Evolutionary conservation across 2,329 filamentous ascomycete genomes (phyloP), one percentile per base, ranked within the genome.

Genomic region (Aspergillus sp.): DNA sequence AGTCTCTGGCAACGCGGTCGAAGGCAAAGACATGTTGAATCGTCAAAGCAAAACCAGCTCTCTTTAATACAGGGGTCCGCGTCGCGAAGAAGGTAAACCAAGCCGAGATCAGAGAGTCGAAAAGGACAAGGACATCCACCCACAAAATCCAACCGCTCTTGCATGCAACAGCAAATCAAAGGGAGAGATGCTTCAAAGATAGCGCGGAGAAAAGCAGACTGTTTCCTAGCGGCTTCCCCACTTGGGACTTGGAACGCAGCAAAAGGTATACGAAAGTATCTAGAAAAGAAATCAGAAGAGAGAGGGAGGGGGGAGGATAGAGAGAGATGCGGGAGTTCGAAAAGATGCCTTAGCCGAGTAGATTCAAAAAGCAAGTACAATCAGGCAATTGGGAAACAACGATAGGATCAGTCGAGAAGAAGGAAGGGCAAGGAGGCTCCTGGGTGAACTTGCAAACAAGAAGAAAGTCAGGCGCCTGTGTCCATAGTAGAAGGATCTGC

Each of bases 1-100:
- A 54, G 64, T 58, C 30, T 60, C 68, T 27, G 69, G 59, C 30
- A 70, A 67, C 20, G 58, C 63, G 15, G 61, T 60, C 24, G 66
- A 61, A 24, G 67, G 54, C 37, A 70, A 64, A 54, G 71, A 66
- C 71, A 74, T 73, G 13, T 49, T 66, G 55, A 45, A 33, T 40
- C 19, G 40, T 33, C 19, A 54, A 19, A 30, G 51, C 27, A 56
- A 51, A 30, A 44, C 6, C 15, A 24, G 37, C 12, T 33, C 9
- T 34, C 17, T 24, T 19, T 8, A 44, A 9, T 22, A 37, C 34
- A 56, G 45, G 44, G 50, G 24, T 37, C 47, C n/a, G 19, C 51
- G 45, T 11, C 1, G 24, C 19, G 42, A 44, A 56, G 40, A 17
- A 54, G 59, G 47, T 65, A 58, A 57, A 61, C 49, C 56, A 51